phyloP scores from a whole-genome alignment of 2,329 filamentous ascomycete species.

The Aspergillus sp. region DNA sequence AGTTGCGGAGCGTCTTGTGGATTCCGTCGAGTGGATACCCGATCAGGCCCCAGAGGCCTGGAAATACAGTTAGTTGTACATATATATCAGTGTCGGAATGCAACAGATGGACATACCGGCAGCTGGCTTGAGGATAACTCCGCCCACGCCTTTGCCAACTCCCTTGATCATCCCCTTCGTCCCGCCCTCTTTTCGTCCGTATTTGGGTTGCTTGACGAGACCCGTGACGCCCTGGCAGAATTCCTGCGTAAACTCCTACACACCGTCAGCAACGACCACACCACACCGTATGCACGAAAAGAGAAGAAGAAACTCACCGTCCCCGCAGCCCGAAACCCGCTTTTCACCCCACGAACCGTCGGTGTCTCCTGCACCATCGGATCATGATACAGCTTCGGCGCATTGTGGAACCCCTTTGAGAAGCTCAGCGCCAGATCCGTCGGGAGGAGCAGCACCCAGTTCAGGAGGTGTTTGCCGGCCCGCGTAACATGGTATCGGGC shows the following conservation, averaged over 20 bases:
- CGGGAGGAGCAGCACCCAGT: slow-evolving; percentile 76
- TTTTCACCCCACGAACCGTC: slow-evolving; percentile 76
- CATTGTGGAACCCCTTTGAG: slow-evolving; percentile 86
- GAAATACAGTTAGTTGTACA: not conserved
- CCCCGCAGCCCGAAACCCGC: slow-evolving; percentile 76
- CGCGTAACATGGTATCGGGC: slow-evolving; percentile 68
- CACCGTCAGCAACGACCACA: not conserved
- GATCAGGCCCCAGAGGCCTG: slow-evolving; percentile 35
- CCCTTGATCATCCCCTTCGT: slow-evolving; percentile 73
- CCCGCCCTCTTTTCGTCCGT: slow-evolving; percentile 69
- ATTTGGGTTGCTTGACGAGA: slow-evolving; percentile 75
- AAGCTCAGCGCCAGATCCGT: slow-evolving; percentile 84
- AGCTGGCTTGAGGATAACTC: slow-evolving; percentile 78
- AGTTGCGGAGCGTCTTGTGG: slow-evolving; percentile 35
- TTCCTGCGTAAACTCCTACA: slow-evolving; percentile 71
- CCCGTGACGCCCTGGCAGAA: slow-evolving; percentile 83
- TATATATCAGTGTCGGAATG: not conserved
- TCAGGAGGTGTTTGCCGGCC: slow-evolving; percentile 72
- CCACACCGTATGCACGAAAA: not conserved
- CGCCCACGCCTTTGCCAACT: slow-evolving; percentile 81
- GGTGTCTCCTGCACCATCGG: slow-evolving; percentile 77
- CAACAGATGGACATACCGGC: slow-evolving; percentile 60
- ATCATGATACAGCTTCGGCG: slow-evolving; percentile 83
- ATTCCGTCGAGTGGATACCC: slow-evolving; percentile 39
- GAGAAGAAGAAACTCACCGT: slow-evolving; percentile 52